These are phyloP conservation scores for Zygnema cylindricum DNA, from an alignment of 139 green algal genomes.

Conservation along the genomic window DNA sequence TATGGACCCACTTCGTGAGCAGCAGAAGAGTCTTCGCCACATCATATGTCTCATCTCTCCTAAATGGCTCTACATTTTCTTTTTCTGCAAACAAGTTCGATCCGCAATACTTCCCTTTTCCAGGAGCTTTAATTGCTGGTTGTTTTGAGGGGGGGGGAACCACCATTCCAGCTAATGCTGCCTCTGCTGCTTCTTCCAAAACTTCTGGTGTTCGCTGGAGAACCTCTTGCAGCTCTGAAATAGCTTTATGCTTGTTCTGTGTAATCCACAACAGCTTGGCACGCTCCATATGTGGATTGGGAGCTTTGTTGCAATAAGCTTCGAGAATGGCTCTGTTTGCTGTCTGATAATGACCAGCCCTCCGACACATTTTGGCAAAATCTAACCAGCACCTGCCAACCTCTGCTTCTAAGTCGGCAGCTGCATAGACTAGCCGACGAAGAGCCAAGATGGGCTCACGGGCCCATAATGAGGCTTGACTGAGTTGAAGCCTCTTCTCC, in stretches of 20 bases:
- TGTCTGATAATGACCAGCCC: conserved; percentile 81
- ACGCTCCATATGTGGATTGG: conserved; percentile 74
- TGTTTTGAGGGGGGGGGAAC: not conserved
- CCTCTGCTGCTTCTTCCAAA: not conserved
- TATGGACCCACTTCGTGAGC: conserved; percentile 76
- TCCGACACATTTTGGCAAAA: conserved; percentile 84
- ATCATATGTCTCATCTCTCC: not conserved
- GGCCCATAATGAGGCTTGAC: conserved; percentile 68
- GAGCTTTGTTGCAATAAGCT: conserved; percentile 68
- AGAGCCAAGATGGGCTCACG: conserved; percentile 87
- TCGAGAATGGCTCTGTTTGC: conserved; percentile 83
- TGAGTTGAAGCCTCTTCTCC: conserved; percentile 75
- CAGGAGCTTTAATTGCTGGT: not conserved
- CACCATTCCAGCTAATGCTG: conserved; percentile 38
- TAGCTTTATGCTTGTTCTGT: conserved; percentile 72
- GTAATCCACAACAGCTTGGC: conserved; percentile 86
- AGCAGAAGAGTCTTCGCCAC: conserved; percentile 71
- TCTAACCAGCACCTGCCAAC: conserved; percentile 79
- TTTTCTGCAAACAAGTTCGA: not conserved
- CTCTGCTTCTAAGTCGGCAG: conserved; percentile 67
- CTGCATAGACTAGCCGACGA: conserved; percentile 63
- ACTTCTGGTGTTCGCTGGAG: not conserved
- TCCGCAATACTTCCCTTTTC: not conserved
- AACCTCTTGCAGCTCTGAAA: conserved; percentile 70
- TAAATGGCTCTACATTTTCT: not conserved